Evolutionary conservation across 805 yeast genomes (phyloP).

Genomic region (Candida ponderosae): DNA sequence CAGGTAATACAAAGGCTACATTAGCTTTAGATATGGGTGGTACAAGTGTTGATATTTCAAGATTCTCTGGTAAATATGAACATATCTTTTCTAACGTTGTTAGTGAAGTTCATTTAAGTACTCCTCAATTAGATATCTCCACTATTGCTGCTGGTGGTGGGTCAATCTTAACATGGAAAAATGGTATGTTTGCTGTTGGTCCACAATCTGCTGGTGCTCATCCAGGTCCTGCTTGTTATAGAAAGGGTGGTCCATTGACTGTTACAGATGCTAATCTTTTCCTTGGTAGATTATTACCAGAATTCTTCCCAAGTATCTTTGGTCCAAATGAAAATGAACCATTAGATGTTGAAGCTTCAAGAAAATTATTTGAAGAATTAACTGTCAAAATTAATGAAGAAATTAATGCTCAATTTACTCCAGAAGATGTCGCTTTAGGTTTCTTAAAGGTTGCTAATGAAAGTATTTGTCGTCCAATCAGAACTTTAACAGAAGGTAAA

Average conservation of each 20-base stretch:
- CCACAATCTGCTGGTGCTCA: constrained; percentile 35
- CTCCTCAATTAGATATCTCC: constrained; percentile 24
- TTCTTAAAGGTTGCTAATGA: constrained; percentile 33
- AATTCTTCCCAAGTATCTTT: constrained; percentile 31
- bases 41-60: constrained; percentile 25
- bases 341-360: constrained; percentile 22
- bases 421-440: constrained; percentile 32
- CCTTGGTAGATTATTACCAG: constrained; percentile 27
- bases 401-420: constrained; percentile 15
- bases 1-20: neutral
- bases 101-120: constrained; percentile 25
- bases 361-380: constrained; percentile 22
- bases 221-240: constrained; percentile 36
- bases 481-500: constrained; percentile 31
- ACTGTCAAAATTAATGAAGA: constrained; percentile 27
- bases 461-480: constrained; percentile 33
- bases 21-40: constrained; percentile 27
- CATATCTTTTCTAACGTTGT: constrained; percentile 18
- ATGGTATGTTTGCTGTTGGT: constrained; percentile 29
- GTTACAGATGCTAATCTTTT: constrained; percentile 33
- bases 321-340: constrained; percentile 29
- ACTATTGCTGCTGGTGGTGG: constrained; percentile 23
- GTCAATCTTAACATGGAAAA: constrained; percentile 18
- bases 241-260: constrained; percentile 35
- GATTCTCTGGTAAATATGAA: constrained; percentile 17